phyloP scores from a whole-genome alignment of 495 filamentous ascomycete genomes.

The Penicillium goetzii region DNA sequence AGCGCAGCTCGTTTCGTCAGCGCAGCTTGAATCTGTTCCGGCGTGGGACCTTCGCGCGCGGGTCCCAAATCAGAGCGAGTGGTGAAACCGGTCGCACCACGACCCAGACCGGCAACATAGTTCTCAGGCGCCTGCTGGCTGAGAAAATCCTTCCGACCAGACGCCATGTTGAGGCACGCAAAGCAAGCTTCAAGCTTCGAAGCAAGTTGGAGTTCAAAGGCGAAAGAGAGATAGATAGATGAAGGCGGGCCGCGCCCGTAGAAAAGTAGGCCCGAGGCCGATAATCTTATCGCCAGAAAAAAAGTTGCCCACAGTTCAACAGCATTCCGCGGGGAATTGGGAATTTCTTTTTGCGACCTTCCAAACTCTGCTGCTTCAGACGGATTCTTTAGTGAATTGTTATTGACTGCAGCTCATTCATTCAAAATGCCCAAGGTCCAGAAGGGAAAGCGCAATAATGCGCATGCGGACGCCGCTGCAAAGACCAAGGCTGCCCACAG shows the following conservation, averaged over 20 bases:
- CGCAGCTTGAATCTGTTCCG: conserved; percentile 97
- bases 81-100: conserved; percentile 97
- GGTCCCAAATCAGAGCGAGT: conserved; percentile 96
- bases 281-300: conserved; percentile 48
- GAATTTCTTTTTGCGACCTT: background rate
- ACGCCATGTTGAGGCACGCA: conserved; percentile 58
- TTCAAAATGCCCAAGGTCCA: conserved; percentile 43
- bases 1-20: conserved; percentile 88
- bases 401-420: background rate
- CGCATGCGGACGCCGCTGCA: conserved; percentile 47
- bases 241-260: conserved; percentile 24
- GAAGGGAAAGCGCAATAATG: conserved; percentile 61
- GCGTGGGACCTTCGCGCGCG: conserved; percentile 92
- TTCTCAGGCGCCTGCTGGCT: conserved; percentile 92
- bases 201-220: background rate
- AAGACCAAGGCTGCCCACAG: conserved; percentile 66
- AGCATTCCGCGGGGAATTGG: background rate
- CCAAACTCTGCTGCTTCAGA: no score
- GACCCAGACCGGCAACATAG: conserved; percentile 96
- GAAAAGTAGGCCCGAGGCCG: conserved; percentile 39
- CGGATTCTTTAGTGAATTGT: background rate
- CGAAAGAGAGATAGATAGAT: conserved; percentile 16
- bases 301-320: conserved; percentile 28
- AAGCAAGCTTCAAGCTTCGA: conserved; percentile 11
- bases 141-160: conserved; percentile 85